Evolutionary conservation across 1,284 basidiomycete genomes (phyloP).

Genomic region (Cryptococcus wingfieldii): DNA sequence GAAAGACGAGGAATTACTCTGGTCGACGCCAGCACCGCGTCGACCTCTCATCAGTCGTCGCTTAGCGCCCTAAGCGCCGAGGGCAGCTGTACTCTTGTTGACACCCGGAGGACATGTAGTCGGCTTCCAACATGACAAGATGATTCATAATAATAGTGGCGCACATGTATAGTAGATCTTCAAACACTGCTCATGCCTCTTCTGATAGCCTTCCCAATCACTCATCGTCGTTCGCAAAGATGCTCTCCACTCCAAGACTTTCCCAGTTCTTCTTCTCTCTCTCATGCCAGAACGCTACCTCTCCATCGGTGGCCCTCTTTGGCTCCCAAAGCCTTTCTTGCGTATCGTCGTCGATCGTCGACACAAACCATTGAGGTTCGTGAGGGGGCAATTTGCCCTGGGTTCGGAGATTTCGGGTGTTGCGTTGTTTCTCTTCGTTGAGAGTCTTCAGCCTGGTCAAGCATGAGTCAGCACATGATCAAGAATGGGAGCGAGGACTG

Average conservation of each 20-base stretch:
- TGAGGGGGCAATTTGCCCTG: constrained; percentile 69
- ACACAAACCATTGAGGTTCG: constrained; percentile 74
- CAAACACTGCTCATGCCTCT: too few species aligned
- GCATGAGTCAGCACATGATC: too few species aligned
- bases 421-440: constrained; percentile 85
- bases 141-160: too few species aligned
- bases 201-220: neutral
- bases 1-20: too few species aligned
- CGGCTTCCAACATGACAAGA: too few species aligned
- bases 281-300: constrained; percentile 78
- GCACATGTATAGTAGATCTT: too few species aligned
- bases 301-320: constrained; percentile 51
- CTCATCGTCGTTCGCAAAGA: constrained; percentile 62
- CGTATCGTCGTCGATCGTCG: constrained; percentile 74
- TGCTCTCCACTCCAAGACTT: constrained; percentile 71
- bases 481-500: neutral
- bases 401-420: constrained; percentile 71
- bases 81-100: too few species aligned
- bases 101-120: too few species aligned
- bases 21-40: too few species aligned
- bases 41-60: too few species aligned
- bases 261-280: constrained; percentile 59
- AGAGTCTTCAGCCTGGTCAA: constrained; percentile 60
- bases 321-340: constrained; percentile 83
- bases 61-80: too few species aligned